Evolutionary conservation across 257 asterid genomes (phyloP).

Genomic region (Solanum medicagineum): DNA sequence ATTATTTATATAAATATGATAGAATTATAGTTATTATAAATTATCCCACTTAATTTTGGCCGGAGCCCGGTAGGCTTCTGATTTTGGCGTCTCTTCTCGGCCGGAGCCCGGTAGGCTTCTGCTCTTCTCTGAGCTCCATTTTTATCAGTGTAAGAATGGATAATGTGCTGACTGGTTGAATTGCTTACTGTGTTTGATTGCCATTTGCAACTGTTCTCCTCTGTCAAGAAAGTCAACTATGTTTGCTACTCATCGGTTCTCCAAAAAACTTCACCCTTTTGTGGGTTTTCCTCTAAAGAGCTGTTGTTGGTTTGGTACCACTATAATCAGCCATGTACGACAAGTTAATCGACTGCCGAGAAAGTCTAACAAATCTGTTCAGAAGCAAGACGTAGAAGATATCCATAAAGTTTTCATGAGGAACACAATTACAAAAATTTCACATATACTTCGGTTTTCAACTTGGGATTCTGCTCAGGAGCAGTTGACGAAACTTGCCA

Average conservation of each 20-base stretch:
- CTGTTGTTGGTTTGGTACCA: slow-evolving; percentile 7
- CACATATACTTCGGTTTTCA: slow-evolving; percentile 51
- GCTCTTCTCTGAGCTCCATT: too few relatives aligned
- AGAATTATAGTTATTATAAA: too few relatives aligned
- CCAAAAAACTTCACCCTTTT: slow-evolving; percentile 18
- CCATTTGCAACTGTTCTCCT: too few relatives aligned
- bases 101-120: too few relatives aligned
- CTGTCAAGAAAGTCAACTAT: background rate
- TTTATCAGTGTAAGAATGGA: too few relatives aligned
- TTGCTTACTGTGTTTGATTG: too few relatives aligned
- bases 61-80: too few relatives aligned
- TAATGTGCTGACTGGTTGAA: too few relatives aligned
- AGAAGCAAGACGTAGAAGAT: slow-evolving; percentile 11
- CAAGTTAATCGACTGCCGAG: slow-evolving; percentile 4
- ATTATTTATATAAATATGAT: too few relatives aligned
- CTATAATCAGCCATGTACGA: background rate
- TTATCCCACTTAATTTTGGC: too few relatives aligned
- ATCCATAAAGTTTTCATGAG: slow-evolving; percentile 29
- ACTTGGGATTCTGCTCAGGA: slow-evolving; percentile 76
- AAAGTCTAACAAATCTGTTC: slow-evolving; percentile 13
- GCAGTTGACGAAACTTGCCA: slow-evolving; percentile 37
- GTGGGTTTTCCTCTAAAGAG: slow-evolving; percentile 2
- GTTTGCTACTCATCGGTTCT: slow-evolving; percentile 24
- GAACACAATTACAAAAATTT: slow-evolving; percentile 43
- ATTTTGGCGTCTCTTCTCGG: too few relatives aligned